A percentile compares a stretch with the other conserved stretches of the same genome.
Evolutionary conservation across 2,329 filamentous ascomycete genomes (phyloP).

Genomic region (Verticillium tricorpus): DNA sequence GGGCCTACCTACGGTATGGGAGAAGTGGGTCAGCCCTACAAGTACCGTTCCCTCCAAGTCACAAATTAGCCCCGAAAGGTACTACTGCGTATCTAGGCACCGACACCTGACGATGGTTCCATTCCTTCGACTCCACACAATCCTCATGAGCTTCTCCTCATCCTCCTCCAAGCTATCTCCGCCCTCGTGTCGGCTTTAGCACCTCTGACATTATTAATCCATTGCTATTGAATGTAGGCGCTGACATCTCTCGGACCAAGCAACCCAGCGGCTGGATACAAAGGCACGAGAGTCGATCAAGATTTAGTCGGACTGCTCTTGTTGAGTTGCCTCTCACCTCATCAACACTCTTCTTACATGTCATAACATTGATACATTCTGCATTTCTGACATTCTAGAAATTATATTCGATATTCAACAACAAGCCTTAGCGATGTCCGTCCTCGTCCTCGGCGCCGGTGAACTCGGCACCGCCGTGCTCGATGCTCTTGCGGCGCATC

Average conservation of each 20-base stretch:
- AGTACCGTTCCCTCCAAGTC: no score
- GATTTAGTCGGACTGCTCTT: no score
- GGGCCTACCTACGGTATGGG: no score
- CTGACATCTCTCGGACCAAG: no score
- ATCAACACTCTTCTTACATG: no score
- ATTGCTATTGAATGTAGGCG: no score
- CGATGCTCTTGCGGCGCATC: constrained; percentile 42
- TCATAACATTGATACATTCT: no score
- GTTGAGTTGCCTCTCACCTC: no score
- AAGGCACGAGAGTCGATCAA: no score
- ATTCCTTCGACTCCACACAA: not conserved
- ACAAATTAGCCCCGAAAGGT: not conserved
- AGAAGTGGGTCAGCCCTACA: not conserved
- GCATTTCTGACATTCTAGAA: no score
- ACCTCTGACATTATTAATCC: not conserved
- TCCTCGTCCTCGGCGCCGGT: constrained; percentile 63
- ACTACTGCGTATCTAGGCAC: not conserved
- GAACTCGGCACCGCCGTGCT: constrained; percentile 59
- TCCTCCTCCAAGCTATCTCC: not conserved
- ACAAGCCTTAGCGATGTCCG: constrained; percentile 12
- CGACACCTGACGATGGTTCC: not conserved
- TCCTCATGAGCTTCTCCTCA: not conserved
- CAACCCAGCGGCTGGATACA: no score
- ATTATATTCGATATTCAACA: no score
- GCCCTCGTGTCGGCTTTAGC: not conserved